A percentile compares a stretch with the other conserved stretches of the same genome.
Evolutionary conservation across 2,329 filamentous ascomycete genomes (phyloP).

Genomic region (Remersonia thermophila): DNA sequence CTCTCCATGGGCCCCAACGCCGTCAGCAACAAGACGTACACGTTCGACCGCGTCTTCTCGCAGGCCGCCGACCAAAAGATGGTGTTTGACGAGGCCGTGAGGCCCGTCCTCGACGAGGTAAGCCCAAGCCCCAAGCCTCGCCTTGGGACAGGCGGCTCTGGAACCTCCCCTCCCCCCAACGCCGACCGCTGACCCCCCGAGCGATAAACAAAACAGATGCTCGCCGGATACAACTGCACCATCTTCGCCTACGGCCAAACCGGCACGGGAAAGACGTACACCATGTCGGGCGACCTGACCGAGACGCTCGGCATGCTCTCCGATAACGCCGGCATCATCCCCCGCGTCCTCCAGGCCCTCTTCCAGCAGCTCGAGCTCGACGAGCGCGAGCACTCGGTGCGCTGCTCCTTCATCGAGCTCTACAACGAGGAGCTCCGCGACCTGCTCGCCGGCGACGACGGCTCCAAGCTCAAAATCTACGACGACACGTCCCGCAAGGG

Average conservation of each 20-base stretch:
- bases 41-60: conserved; percentile 95
- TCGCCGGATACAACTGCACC: conserved; percentile 91
- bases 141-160: too few species aligned
- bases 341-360: conserved; percentile 73
- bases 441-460: conserved; percentile 70
- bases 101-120: conserved; percentile 86
- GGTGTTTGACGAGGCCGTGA: conserved; percentile 90
- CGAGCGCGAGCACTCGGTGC: conserved; percentile 74
- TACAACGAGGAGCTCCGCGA: conserved; percentile 97
- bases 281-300: conserved; percentile 96
- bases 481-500: conserved; percentile 82
- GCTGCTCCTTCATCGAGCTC: conserved; percentile 95
- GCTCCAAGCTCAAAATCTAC: conserved; percentile 82
- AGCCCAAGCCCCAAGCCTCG: too few species aligned
- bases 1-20: conserved; percentile 87
- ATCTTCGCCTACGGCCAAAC: conserved; percentile 98
- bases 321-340: conserved; percentile 89
- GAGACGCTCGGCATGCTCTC: conserved; percentile 76
- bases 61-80: conserved; percentile 86
- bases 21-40: conserved; percentile 89
- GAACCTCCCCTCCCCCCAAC: not conserved
- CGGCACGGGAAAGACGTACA: conserved; percentile 96
- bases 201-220: too few species aligned
- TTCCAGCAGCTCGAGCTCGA: conserved; percentile 75
- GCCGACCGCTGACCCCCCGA: conserved; percentile 1